These are phyloP conservation scores for Wickerhamiella bombiphila DNA, from an alignment of 805 yeast genomes.

Conservation along the genomic window DNA sequence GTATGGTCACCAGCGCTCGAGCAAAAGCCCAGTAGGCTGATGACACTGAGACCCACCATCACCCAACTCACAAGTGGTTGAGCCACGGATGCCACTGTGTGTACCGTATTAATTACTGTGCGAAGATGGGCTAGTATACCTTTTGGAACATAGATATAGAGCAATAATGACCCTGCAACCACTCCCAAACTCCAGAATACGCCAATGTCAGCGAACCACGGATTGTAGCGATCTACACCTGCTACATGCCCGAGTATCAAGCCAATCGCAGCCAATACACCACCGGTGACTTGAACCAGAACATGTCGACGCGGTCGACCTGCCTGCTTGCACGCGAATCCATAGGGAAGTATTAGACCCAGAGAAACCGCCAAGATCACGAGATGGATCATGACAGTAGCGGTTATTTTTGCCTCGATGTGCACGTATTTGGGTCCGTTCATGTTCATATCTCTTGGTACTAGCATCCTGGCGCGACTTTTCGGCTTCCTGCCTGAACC, in stretches of 20 bases:
- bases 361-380: conserved; percentile 24
- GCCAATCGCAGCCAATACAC: conserved; percentile 25
- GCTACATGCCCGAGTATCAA: conserved; percentile 27
- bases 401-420: conserved; percentile 11
- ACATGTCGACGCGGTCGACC: conserved; percentile 24
- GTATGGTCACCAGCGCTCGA: conserved; percentile 48
- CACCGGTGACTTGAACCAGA: conserved; percentile 25
- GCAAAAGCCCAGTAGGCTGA: conserved; percentile 79
- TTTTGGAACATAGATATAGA: conserved; percentile 25
- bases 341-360: conserved; percentile 28
- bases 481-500: no score
- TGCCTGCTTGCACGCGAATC: conserved; percentile 28
- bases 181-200: conserved; percentile 22
- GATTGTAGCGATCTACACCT: conserved; percentile 23
- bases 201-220: conserved; percentile 25
- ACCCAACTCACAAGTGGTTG: conserved; percentile 54
- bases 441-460: conserved; percentile 5
- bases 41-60: conserved; percentile 64
- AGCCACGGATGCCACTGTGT: conserved; percentile 21
- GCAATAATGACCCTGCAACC: conserved; percentile 24
- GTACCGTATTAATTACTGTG: conserved; percentile 19
- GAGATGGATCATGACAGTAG: conserved; percentile 21
- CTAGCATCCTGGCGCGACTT: no score
- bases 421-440: conserved; percentile 9
- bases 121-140: conserved; percentile 25